Conservation (phyloP, 768 basidiomycete genomes). For the Floccularia luteovirens region DNA sequence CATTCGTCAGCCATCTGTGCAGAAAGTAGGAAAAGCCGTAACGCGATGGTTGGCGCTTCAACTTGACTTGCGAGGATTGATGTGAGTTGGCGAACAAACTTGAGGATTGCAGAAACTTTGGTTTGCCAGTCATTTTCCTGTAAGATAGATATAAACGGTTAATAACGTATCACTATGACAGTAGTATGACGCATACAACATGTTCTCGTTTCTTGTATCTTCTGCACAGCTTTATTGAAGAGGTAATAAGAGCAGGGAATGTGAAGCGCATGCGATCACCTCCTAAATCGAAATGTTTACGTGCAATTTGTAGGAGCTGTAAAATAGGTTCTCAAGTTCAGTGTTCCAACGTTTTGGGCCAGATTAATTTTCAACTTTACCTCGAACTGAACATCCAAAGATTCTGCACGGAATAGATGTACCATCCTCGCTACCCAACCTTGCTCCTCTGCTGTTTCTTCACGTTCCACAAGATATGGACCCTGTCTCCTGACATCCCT, state of each 20-base stretch:
- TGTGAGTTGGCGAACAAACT: slow-evolving; percentile 89
- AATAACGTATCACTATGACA: background rate
- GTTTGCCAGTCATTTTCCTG: slow-evolving; percentile 84
- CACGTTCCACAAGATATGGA: slow-evolving; percentile 59
- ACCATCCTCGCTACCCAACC: slow-evolving; percentile 99
- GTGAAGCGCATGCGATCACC: slow-evolving; percentile 96
- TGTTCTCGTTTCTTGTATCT: slow-evolving; percentile 83
- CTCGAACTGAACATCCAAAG: slow-evolving; percentile 84
- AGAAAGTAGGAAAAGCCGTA: slow-evolving; percentile 91
- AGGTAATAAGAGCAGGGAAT: slow-evolving; percentile 92
- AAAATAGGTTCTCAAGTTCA: background rate
- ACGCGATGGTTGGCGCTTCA: slow-evolving; percentile 86
- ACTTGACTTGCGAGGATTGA: slow-evolving; percentile 91
- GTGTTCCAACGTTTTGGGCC: no score
- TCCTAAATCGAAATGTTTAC: slow-evolving; percentile 84
- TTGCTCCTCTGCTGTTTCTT: slow-evolving; percentile 96
- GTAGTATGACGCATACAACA: slow-evolving; percentile 31
- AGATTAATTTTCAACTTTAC: no score
- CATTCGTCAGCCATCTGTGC: slow-evolving; percentile 95
- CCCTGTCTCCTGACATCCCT: slow-evolving; percentile 51
- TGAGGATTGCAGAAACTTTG: slow-evolving; percentile 84
- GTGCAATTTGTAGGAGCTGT: slow-evolving; percentile 86
- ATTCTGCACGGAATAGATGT: slow-evolving; percentile 87
- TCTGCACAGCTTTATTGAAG: slow-evolving; percentile 86
- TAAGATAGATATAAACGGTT: slow-evolving; percentile 3